phyloP scores from a whole-genome alignment of 176 grass and related monocot genomes.

The Bromus sterilis region DNA sequence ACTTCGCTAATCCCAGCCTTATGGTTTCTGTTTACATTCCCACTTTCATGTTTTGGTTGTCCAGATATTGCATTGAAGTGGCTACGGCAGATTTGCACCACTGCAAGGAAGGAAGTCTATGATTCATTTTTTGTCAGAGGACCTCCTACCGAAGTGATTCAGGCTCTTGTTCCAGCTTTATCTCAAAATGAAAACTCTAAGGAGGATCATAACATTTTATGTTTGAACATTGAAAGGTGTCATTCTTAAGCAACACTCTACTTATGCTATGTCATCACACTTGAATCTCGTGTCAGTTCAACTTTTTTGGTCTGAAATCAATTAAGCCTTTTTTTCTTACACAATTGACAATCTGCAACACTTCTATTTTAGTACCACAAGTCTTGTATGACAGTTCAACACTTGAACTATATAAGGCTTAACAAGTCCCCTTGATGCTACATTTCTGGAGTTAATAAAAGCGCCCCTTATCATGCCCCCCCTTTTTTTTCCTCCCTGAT shows the following conservation, averaged over 20 bases:
- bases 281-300: background rate
- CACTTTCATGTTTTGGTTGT: conserved; percentile 29
- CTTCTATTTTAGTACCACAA: background rate
- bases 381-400: conserved; percentile 1
- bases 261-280: conserved; percentile 4
- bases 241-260: background rate
- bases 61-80: conserved; percentile 84
- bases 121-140: conserved; percentile 86
- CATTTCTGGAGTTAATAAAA: no score
- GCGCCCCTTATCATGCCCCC: no score
- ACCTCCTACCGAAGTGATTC: conserved; percentile 77
- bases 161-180: conserved; percentile 66
- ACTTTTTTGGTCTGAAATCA: background rate
- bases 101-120: conserved; percentile 69
- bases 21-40: conserved; percentile 1
- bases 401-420: background rate
- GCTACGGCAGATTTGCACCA: conserved; percentile 40
- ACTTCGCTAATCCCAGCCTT: conserved; percentile 5
- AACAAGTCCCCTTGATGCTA: no score
- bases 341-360: background rate
- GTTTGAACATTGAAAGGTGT: conserved; percentile 77
- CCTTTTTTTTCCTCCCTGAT: background rate
- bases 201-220: conserved; percentile 50
- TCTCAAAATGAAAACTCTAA: conserved; percentile 51
- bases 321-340: background rate